Percentiles rank a stretch among this genome's conserved stretches.
Evolutionary conservation across 2,329 filamentous ascomycete species (phyloP).

Genomic region (Colletotrichum sp.): DNA sequence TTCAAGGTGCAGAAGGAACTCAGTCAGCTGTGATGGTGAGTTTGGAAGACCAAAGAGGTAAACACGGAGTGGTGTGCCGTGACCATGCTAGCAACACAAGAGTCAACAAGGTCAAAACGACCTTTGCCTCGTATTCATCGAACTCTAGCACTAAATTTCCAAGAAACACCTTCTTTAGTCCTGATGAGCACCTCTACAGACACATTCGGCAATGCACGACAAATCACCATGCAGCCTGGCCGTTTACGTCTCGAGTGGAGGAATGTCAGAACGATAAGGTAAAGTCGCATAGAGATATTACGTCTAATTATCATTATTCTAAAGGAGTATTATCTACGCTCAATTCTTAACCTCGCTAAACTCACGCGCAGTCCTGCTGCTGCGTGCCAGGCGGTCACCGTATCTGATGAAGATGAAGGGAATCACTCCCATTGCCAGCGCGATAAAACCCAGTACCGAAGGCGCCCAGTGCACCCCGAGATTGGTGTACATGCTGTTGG

Average conservation of each 20-base stretch:
- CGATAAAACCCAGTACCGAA: constrained; percentile 35
- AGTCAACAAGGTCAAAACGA: neutral
- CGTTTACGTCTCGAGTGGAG: neutral
- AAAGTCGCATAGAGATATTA: neutral
- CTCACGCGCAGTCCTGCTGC: constrained; percentile 24
- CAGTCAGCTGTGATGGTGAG: neutral
- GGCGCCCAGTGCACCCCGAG: constrained; percentile 40
- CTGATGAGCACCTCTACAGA: neutral
- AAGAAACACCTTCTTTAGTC: neutral
- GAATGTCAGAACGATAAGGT: neutral
- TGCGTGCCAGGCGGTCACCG: constrained; percentile 31
- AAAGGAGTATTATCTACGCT: neutral
- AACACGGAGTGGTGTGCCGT: neutral
- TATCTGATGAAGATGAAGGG: constrained; percentile 36
- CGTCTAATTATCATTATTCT: neutral
- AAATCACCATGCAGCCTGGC: too few species aligned
- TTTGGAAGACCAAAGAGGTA: neutral
- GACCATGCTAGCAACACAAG: neutral
- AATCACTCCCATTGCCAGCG: constrained; percentile 33
- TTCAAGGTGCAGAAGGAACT: neutral
- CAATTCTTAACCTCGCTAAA: neutral
- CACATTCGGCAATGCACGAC: neutral
- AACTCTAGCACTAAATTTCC: neutral
- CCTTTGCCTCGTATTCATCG: neutral
- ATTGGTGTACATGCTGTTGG: constrained; percentile 34